These are phyloP conservation scores for Diplocarpon rosae DNA, from an alignment of 2,329 filamentous ascomycete genomes.

Conservation along the genomic window DNA sequence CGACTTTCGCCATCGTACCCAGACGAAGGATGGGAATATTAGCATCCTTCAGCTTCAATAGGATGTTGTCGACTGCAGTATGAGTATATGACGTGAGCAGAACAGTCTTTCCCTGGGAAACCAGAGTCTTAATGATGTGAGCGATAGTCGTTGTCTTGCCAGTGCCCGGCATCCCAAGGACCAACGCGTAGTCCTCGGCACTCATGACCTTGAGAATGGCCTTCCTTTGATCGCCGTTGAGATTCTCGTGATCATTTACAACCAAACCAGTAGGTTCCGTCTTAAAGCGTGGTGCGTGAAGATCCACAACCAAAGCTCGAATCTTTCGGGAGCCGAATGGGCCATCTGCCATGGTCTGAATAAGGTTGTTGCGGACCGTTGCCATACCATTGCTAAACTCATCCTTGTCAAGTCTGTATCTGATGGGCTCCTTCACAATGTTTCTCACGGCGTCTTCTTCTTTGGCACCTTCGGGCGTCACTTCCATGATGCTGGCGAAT, in stretches of 20 bases:
- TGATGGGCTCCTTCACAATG: constrained; percentile 43
- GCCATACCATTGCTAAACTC: constrained; percentile 99
- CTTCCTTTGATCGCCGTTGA: constrained; percentile 78
- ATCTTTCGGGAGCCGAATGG: constrained; percentile 61
- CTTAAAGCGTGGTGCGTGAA: constrained; percentile 64
- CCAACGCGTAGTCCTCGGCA: constrained; percentile 89
- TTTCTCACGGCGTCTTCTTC: constrained; percentile 41
- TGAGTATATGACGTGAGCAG: constrained; percentile 93
- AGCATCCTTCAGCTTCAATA: constrained; percentile 78
- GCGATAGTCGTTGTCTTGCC: constrained; percentile 98
- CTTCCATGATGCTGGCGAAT: constrained; percentile 87
- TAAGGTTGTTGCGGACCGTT: constrained; percentile 82
- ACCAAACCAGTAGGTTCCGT: constrained; percentile 50
- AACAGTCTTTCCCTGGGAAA: constrained; percentile 83
- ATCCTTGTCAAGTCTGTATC: constrained; percentile 89
- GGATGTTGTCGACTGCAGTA: constrained; percentile 94
- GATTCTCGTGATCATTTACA: constrained; percentile 48
- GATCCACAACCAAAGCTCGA: constrained; percentile 70
- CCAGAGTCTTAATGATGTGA: constrained; percentile 85
- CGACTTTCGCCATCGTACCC: constrained; percentile 74
- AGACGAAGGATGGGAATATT: constrained; percentile 73
- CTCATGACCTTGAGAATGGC: constrained; percentile 95
- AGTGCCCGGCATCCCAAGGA: constrained; percentile 95
- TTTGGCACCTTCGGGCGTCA: constrained; percentile 45
- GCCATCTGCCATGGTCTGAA: constrained; percentile 80